A percentile compares a stretch with the other conserved stretches of the same genome.
These are phyloP conservation scores for Aspergillus pseudonomiae DNA, from an alignment of 2,329 filamentous ascomycete species.

Conservation along the genomic window DNA sequence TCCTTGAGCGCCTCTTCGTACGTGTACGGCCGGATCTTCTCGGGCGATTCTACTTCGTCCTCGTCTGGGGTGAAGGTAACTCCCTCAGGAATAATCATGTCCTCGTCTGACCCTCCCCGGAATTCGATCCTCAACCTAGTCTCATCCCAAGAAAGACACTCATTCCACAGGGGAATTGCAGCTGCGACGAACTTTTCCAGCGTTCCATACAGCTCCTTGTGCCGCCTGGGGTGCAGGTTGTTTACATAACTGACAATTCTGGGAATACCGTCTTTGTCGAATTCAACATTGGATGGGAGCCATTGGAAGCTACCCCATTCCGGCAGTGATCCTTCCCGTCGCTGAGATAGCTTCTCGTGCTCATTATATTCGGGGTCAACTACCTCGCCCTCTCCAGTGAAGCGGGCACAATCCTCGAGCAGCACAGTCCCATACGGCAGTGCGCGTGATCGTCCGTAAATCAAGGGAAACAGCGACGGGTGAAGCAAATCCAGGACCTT, in stretches of 20 bases:
- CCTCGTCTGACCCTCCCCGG: not conserved
- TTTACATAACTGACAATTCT: constrained; percentile 48
- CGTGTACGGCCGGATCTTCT: not conserved
- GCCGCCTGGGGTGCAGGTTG: constrained; percentile 43
- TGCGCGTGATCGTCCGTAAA: constrained; percentile 32
- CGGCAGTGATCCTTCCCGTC: constrained; percentile 21
- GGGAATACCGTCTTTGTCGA: constrained; percentile 20
- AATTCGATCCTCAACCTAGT: not conserved
- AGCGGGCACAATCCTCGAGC: constrained; percentile 26
- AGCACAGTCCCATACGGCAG: constrained; percentile 23
- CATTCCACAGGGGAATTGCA: constrained; percentile 53
- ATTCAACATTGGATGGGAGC: constrained; percentile 45
- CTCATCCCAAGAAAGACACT: not conserved
- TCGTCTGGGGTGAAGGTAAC: not conserved
- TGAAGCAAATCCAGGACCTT: constrained; percentile 67
- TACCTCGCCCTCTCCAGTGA: constrained; percentile 16
- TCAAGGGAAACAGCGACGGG: constrained; percentile 54
- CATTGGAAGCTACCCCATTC: constrained; percentile 45
- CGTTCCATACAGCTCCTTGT: constrained; percentile 36
- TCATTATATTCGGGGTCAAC: not conserved
- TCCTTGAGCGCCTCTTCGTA: not conserved
- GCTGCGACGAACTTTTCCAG: constrained; percentile 42
- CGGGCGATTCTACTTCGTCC: not conserved
- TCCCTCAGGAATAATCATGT: not conserved
- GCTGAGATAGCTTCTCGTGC: not conserved